phyloP scores from a whole-genome alignment of 1,284 basidiomycete genomes.

The Trichosporon inkin region DNA sequence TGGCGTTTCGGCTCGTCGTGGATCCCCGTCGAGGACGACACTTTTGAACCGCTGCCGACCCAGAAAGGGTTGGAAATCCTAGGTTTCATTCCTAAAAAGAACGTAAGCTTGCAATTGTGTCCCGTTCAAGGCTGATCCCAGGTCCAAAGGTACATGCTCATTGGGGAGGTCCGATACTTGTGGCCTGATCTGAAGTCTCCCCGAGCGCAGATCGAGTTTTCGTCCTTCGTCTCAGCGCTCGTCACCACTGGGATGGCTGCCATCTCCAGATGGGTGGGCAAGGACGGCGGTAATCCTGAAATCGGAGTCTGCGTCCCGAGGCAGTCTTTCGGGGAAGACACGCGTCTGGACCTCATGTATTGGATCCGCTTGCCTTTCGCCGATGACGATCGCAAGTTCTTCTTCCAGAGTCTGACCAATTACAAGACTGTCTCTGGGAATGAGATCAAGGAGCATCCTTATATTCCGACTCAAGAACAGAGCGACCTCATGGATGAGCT shows the following conservation, averaged over 20 bases:
- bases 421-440: conserved; percentile 74
- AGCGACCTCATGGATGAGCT: conserved; percentile 76
- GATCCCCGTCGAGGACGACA: conserved; percentile 72
- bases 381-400: conserved; percentile 83
- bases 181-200: conserved; percentile 69
- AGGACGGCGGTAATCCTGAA: conserved; percentile 71
- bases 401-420: conserved; percentile 74
- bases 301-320: conserved; percentile 71
- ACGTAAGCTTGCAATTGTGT: conserved; percentile 53
- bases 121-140: conserved; percentile 34
- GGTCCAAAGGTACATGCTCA: conserved; percentile 73
- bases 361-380: conserved; percentile 91
- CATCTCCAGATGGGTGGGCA: conserved; percentile 73
- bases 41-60: conserved; percentile 67
- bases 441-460: conserved; percentile 67
- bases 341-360: conserved; percentile 66
- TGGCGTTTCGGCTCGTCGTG: conserved; percentile 91
- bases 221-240: conserved; percentile 82
- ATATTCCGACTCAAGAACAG: conserved; percentile 76
- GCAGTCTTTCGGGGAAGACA: conserved; percentile 54
- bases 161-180: conserved; percentile 84
- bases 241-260: conserved; percentile 61
- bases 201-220: conserved; percentile 75
- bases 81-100: conserved; percentile 68
- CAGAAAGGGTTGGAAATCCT: conserved; percentile 80